Base-by-base conservation (phyloP, 2,329 filamentous ascomycete genomes). In the Bertia moriformis region DNA sequence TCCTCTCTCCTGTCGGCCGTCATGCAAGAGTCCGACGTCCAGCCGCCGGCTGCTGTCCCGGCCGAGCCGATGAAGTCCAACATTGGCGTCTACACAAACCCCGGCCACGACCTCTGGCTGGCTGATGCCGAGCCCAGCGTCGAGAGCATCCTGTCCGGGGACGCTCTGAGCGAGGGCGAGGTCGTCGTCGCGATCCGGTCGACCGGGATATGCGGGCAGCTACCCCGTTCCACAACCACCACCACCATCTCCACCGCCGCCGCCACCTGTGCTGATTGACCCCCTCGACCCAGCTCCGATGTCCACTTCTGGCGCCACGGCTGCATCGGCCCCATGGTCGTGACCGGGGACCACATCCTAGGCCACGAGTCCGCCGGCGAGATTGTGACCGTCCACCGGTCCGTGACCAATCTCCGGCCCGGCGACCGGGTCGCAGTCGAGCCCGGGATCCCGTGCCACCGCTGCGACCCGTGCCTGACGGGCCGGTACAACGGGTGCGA, bases 241-340 rank as follows among this genome's bases (percentile, higher is more conserved):
- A 39, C n/a, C n/a, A n/a, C n/a, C n/a, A n/a, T n/a, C n/a, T n/a
- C n/a, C n/a, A n/a, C n/a, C n/a, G n/a, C n/a, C n/a, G n/a, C n/a
- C n/a, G 14, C 30, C 22, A 15, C 42, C 29, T 40, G 12, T 5
- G 39, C 40, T 41, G 13, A 39, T 18, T 4, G 27, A 27, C 19
- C 15, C 14, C 13, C 19, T 33, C 38, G 19, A 15, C 12, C 40
- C 44, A 76, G 72, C 39, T 78, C 73, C 42, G 78, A 83, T 55
- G 73, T 83, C 19, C 79, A 83, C 57, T 83, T 83, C 63, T 83
- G 78, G 79, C 76, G 82, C 51, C 73, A 73, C 38, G 78, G 79
- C 41, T 72, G 73, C 56, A 83, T 84, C 47, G 78, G 79, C n/a
- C 78, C 78, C 41, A 83, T 83, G 77, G 71, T 83, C 42, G 78